Conservation (phyloP, 306 rosid species). For the Rosa rugosa region DNA sequence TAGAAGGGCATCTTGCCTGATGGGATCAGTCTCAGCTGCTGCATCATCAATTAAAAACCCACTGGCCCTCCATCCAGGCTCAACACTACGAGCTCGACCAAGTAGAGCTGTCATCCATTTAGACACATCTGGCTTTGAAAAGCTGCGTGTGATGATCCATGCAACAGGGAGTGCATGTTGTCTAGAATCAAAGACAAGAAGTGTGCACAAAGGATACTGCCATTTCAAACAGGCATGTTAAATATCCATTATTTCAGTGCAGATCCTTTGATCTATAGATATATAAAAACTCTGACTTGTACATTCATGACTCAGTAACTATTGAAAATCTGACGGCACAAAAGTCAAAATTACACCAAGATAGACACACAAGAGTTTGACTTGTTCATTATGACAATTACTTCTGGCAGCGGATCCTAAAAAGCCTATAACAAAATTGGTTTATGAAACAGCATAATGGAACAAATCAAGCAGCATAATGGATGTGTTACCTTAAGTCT, state of each 20-base stretch:
- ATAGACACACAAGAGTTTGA: background rate
- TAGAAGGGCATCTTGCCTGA: slow-evolving; percentile 57
- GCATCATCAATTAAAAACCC: slow-evolving; percentile 91
- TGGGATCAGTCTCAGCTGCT: slow-evolving; percentile 78
- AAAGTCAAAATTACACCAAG: background rate
- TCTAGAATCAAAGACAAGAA: slow-evolving; percentile 90
- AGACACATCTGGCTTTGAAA: slow-evolving; percentile 72
- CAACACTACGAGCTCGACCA: slow-evolving; percentile 63
- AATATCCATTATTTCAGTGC: slow-evolving; percentile 14
- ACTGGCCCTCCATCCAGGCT: slow-evolving; percentile 82
- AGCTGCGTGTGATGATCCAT: slow-evolving; percentile 94
- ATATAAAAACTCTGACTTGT: background rate
- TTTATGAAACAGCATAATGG: too few relatives aligned
- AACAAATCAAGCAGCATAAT: background rate
- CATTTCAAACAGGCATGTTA: slow-evolving; percentile 32
- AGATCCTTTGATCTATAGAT: background rate
- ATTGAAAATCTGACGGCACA: background rate
- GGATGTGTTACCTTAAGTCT: slow-evolving; percentile 70
- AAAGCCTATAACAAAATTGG: background rate
- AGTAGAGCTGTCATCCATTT: slow-evolving; percentile 84
- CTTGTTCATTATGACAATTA: background rate
- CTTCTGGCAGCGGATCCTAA: slow-evolving; percentile 2
- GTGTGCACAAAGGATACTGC: slow-evolving; percentile 95
- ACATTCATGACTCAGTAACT: background rate
- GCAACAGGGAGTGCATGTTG: slow-evolving; percentile 96